Conservation (phyloP, 2,329 filamentous ascomycete genomes). For the Dryadomyces quercivorus region DNA sequence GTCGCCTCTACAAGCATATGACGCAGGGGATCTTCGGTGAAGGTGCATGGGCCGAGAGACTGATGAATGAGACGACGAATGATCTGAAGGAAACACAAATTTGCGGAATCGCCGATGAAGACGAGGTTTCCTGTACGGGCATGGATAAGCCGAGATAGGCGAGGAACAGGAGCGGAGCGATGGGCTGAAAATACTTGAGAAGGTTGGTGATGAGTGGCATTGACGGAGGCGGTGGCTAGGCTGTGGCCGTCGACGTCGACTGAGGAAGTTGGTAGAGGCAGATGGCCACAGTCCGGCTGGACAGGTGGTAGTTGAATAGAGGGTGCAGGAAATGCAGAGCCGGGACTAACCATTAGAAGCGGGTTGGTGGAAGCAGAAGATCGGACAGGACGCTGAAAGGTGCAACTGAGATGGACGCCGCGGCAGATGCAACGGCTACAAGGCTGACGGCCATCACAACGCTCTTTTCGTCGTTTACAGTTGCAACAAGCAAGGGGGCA, state of each 20-base stretch:
- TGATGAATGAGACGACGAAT: conserved; percentile 20
- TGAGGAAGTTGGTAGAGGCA: too few species aligned
- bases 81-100: conserved; percentile 21
- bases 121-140: conserved; percentile 20
- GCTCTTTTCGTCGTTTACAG: conserved; percentile 19
- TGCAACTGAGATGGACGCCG: conserved; percentile 13
- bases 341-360: too few species aligned
- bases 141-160: conserved; percentile 19
- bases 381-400: neutral
- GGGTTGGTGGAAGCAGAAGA: too few species aligned
- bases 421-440: conserved; percentile 16
- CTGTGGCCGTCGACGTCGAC: too few species aligned
- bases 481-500: conserved; percentile 16
- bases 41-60: conserved; percentile 19
- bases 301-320: too few species aligned
- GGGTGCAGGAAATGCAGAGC: too few species aligned
- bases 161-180: conserved; percentile 9
- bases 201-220: too few species aligned
- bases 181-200: too few species aligned
- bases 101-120: conserved; percentile 25
- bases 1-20: conserved; percentile 22
- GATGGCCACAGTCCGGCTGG: too few species aligned
- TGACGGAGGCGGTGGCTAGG: too few species aligned
- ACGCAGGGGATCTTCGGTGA: conserved; percentile 22
- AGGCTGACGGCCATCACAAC: conserved; percentile 17